A percentile compares a stretch with the other conserved stretches of the same genome.
Evolutionary conservation across 768 basidiomycete species (phyloP).

Genomic region (Leccinum longicurvipes): DNA sequence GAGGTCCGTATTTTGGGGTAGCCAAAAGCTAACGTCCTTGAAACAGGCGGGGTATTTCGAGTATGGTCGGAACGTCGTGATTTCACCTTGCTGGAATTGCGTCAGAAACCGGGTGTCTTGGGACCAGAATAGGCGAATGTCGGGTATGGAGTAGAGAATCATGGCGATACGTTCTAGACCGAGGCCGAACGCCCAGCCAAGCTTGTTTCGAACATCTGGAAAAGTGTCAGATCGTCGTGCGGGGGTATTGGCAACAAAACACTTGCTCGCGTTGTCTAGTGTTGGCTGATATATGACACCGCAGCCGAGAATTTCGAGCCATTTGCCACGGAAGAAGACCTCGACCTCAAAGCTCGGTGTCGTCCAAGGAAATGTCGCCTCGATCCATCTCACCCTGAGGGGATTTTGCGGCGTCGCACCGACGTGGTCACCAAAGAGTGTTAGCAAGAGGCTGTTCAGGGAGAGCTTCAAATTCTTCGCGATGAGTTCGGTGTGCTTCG

Average conservation of each 20-base stretch:
- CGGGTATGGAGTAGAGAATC: conserved; percentile 95
- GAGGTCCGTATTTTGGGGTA: conserved; percentile 49
- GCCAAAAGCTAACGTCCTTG: conserved; percentile 97
- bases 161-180: conserved; percentile 97
- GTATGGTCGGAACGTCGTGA: conserved; percentile 84
- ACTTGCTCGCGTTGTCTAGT: conserved; percentile 80
- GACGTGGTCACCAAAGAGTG: conserved; percentile 67
- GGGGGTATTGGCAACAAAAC: background rate
- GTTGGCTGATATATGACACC: conserved; percentile 91
- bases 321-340: conserved; percentile 92
- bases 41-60: conserved; percentile 90
- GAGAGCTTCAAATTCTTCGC: conserved; percentile 86
- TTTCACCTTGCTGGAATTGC: conserved; percentile 77
- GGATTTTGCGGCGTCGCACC: conserved; percentile 59
- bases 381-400: conserved; percentile 91
- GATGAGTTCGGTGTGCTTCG: conserved; percentile 65
- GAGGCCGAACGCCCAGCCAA: conserved; percentile 98
- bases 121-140: conserved; percentile 98
- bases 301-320: conserved; percentile 94
- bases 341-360: conserved; percentile 98
- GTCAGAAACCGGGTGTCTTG: conserved; percentile 79
- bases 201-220: conserved; percentile 72
- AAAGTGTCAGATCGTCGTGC: conserved; percentile 8
- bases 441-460: conserved; percentile 80
- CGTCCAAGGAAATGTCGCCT: conserved; percentile 97